phyloP scores from a whole-genome alignment of 192 early-diverging fungal genomes.

The Backusella westeae region DNA sequence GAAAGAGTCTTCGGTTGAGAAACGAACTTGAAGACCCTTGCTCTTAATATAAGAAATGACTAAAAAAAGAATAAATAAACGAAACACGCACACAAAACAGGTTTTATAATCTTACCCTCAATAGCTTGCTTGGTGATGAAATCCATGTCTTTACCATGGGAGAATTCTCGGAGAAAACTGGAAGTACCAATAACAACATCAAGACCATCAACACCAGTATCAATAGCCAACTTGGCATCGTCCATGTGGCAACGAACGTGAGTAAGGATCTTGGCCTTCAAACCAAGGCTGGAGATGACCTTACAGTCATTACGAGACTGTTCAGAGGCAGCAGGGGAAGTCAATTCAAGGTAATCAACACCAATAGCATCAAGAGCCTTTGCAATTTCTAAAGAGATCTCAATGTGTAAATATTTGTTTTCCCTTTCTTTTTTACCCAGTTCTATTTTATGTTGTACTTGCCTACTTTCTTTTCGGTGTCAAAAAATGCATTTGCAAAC shows the following conservation, averaged over 20 bases:
- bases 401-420: neutral
- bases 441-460: neutral
- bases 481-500: slow-evolving; percentile 99
- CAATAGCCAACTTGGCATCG: slow-evolving; percentile 94
- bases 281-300: slow-evolving; percentile 86
- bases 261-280: slow-evolving; percentile 98
- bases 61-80: neutral
- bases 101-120: slow-evolving; percentile 44
- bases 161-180: slow-evolving; percentile 95
- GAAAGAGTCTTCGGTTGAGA: slow-evolving; percentile 99
- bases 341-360: slow-evolving; percentile 98
- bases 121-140: slow-evolving; percentile 95
- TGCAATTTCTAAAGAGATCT: slow-evolving; percentile 68
- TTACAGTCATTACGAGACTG: slow-evolving; percentile 92
- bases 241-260: slow-evolving; percentile 99
- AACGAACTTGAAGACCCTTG: slow-evolving; percentile 96
- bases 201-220: slow-evolving; percentile 96
- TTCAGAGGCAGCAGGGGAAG: slow-evolving; percentile 95
- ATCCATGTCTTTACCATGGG: slow-evolving; percentile 99
- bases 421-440: neutral
- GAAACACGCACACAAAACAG: neutral
- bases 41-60: slow-evolving; percentile 95
- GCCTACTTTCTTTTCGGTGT: slow-evolving; percentile 91
- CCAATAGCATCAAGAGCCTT: slow-evolving; percentile 98
- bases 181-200: slow-evolving; percentile 98